Base-by-base conservation (phyloP, 371 early-diverging fungal species). In the Aphelidium insulamus region DNA sequence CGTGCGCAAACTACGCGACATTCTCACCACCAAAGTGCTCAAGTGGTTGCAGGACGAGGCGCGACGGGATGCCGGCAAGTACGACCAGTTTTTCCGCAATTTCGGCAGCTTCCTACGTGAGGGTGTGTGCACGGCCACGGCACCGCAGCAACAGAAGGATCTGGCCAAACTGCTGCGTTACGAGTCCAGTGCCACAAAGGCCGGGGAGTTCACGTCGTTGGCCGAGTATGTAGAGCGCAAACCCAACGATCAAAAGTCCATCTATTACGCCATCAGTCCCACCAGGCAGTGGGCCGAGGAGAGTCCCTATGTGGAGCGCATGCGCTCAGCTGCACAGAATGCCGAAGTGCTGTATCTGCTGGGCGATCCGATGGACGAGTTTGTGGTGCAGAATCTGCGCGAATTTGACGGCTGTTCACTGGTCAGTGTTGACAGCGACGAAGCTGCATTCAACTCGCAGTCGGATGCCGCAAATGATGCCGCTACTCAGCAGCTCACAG, bases 271-370 rank as follows among this genome's bases (percentile, higher is more conserved):
- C 21, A 72, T 88, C 39, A 87, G 85, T 17, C 62, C 77, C 17
- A 68, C 59, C 44, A 59, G 77, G 32, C 59, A 75, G 30, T 72
- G 73, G 36, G 75, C 81, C 7, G 63, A 71, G 33, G 69, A 72
- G 31, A 72, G 72, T 39, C 92, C 97, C 11, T 82, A 85, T 49
- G 68, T 81, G 20, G 94, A 91, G 49, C n/a, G n/a, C n/a, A n/a
- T n/a, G n/a, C n/a, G n/a, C n/a, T n/a, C n/a, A n/a, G n/a, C n/a
- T n/a, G n/a, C 7, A 41, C 52, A 2, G 68, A 72, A 5, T 70
- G n/a, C 57, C 36, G 69, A 69, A 40, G 86, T 98, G 3, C 52
- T 98, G 44, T 62, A 74, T 46, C 41, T 83, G n/a, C n/a, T n/a
- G 46, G 72, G 70, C 48, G 81, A 88, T 26, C 53, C 75, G 7